Base-by-base conservation (phyloP, 495 filamentous ascomycete species). In the Mycothermus thermophilus region DNA sequence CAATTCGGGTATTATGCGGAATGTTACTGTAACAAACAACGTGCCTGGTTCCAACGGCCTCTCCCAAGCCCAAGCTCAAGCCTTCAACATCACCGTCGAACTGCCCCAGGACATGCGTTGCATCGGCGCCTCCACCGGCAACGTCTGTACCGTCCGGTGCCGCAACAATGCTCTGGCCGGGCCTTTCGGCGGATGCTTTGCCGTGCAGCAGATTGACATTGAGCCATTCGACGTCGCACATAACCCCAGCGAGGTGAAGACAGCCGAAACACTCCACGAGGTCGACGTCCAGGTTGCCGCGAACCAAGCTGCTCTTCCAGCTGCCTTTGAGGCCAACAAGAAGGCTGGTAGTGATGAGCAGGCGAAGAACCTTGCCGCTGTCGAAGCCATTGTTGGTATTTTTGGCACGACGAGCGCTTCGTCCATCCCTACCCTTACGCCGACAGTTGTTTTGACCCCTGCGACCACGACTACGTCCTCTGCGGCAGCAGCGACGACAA, bases 101-200 rank as follows among this genome's bases (percentile, higher is more conserved):
- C n/a, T 34, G 32, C 32, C 32, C 21, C 30, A 44, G 9, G 40
- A 48, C 30, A 42, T 67, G 4, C 30, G 43, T 4, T 67, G 62
- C 47, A 55, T 51, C 10, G 62, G 61, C 27, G 64, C 50, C 6
- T 66, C 59, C 5, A 55, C 57, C 0, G 55, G 54, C 3, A 65
- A 72, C 29, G 63, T 75, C 35, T 75, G 72, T 58, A 69, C 71
- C 17, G 62, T 74, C 5, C 53, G 69, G 3, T 65, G 72, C 46
- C 50, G 64, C 14, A 77, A 77, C 47, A 60, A 56, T 19, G 69
- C 71, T 8, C 52, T 62, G 8, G 70, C 72, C 0, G 71, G 70
- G 0, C 70, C 71, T 1, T 76, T 75, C 43, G 71, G 71, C 30
- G 39, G 58, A 7, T 64, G 62, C 35, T 62, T 68, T 30, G 53